Evolutionary conservation across 164 flowering plant species (phyloP).

Genomic region (grape (Vitis vinifera)): ASM3070453v1 NC_081811.1:25609001-25609500

Average conservation of each 20-base stretch:
- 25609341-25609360: constrained; percentile 39
- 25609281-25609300: constrained; percentile 20
- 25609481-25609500: neutral
- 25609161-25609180: neutral
- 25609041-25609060: neutral
- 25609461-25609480: constrained; percentile 7
- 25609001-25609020: neutral
- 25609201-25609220: constrained; percentile 6
- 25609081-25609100: neutral
- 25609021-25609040: neutral
- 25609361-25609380: constrained; percentile 47
- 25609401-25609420: constrained; percentile 22
- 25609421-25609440: constrained; percentile 14
- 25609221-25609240: neutral
- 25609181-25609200: constrained; percentile 13
- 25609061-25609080: neutral
- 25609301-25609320: constrained; percentile 25
- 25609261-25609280: constrained; percentile 13
- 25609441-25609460: constrained; percentile 9
- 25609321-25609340: constrained; percentile 54
- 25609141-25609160: neutral
- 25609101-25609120: neutral
- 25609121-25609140: neutral
- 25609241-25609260: constrained; percentile 12
- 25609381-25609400: constrained; percentile 33